phyloP scores from a whole-genome alignment of 2,329 filamentous ascomycete genomes.

The Neospermospora avenae region DNA sequence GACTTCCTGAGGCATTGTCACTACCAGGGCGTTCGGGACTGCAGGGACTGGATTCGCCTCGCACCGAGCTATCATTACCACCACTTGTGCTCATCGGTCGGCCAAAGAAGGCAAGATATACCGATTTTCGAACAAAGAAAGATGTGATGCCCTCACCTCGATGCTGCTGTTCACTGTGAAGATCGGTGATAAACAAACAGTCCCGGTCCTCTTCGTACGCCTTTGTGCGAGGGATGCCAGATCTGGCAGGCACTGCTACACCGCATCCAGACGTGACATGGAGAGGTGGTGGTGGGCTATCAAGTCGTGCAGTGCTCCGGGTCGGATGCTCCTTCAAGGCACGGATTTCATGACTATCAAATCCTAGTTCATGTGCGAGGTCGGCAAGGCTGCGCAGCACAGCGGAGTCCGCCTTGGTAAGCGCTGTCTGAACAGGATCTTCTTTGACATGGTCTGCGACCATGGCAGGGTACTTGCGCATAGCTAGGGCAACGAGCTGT shows the following conservation, averaged over 20 bases:
- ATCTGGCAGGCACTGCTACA: not conserved
- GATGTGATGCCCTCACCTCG: constrained; percentile 14
- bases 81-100: constrained; percentile 3
- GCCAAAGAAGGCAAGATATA: constrained; percentile 21
- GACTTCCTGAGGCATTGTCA: not conserved
- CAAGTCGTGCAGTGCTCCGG: not conserved
- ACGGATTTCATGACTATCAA: constrained; percentile 6
- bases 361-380: not conserved
- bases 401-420: not conserved
- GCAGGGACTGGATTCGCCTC: not conserved
- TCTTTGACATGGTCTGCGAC: not conserved
- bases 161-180: constrained; percentile 12
- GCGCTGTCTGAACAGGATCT: not conserved
- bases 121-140: constrained; percentile 18
- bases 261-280: constrained; percentile 5
- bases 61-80: not conserved
- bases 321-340: constrained; percentile 9
- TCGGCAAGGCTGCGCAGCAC: not conserved
- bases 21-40: not conserved
- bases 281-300: not conserved
- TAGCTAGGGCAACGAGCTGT: constrained; percentile 8
- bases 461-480: constrained; percentile 8
- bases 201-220: constrained; percentile 6
- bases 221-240: not conserved
- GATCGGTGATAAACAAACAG: constrained; percentile 14